A percentile compares a stretch with the other conserved stretches of the same genome.
Evolutionary conservation across 2,329 filamentous ascomycete species (phyloP).

Genomic region (Colletotrichum sp.): DNA sequence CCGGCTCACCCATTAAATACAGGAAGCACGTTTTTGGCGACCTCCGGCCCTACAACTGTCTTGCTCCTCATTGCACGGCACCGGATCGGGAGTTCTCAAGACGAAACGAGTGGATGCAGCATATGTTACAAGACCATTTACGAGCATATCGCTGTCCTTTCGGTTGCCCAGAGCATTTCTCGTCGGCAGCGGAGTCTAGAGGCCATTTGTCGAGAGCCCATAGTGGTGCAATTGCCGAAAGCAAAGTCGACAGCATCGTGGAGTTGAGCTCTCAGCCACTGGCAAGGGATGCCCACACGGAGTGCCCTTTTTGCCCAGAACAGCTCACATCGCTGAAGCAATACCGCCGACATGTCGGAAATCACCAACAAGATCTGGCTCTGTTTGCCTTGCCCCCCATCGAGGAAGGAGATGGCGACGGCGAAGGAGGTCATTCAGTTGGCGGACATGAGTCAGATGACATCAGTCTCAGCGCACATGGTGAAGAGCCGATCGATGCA

Average conservation of each 20-base stretch:
- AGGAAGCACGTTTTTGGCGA: slow-evolving; percentile 42
- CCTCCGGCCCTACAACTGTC: slow-evolving; percentile 41
- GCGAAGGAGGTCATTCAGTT: not conserved
- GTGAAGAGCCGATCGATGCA: too few species aligned
- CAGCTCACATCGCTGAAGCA: not conserved
- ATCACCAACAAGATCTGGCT: not conserved
- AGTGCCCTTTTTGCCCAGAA: not conserved
- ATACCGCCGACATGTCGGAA: not conserved
- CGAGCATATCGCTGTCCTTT: not conserved
- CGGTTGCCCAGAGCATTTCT: rapidly evolving
- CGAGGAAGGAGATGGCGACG: not conserved
- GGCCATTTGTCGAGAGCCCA: rapidly evolving
- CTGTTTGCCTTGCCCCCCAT: not conserved
- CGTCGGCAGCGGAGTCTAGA: rapidly evolving
- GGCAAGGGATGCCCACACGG: rapidly evolving
- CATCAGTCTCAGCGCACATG: not conserved
- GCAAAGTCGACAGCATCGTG: rapidly evolving
- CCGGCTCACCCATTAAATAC: not conserved
- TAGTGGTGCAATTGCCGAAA: rapidly evolving
- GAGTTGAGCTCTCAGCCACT: rapidly evolving
- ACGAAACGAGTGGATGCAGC: slow-evolving; percentile 27
- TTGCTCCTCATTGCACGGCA: slow-evolving; percentile 28
- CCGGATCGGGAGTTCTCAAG: slow-evolving; percentile 24
- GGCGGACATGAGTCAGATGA: not conserved
- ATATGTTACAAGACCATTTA: slow-evolving; percentile 27